Evolutionary conservation across 2,329 filamentous ascomycete species (phyloP).

Genomic region (Arthrobotrys musiformis): DNA sequence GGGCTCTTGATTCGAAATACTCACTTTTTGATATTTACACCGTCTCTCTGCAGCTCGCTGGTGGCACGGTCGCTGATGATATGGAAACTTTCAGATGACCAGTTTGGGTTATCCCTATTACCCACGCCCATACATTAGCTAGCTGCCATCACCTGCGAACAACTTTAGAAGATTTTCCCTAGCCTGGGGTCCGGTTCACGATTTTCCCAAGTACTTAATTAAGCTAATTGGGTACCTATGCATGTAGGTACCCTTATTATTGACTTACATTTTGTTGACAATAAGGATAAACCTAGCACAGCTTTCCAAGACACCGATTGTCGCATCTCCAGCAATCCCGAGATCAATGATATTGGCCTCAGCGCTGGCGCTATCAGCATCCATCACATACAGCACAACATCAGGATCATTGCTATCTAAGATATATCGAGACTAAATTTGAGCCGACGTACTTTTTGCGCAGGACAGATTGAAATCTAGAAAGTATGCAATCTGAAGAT

Average conservation of each 20-base stretch:
- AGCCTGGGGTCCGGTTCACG: too few species aligned
- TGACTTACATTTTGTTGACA: conserved; percentile 4
- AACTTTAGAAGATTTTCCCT: too few species aligned
- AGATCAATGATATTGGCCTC: background rate
- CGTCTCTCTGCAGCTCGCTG: background rate
- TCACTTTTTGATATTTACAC: background rate
- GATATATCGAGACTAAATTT: background rate
- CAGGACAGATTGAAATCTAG: background rate
- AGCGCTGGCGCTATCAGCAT: background rate
- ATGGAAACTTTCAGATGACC: background rate
- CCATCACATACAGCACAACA: background rate
- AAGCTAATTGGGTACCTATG: too few species aligned
- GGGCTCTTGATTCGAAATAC: background rate
- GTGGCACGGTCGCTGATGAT: background rate
- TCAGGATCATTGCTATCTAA: background rate
- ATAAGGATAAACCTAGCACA: background rate
- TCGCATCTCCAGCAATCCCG: background rate
- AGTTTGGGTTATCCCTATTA: conserved; percentile 3
- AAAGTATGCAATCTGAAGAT: too few species aligned
- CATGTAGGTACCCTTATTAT: background rate
- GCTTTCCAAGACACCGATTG: background rate
- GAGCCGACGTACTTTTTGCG: background rate
- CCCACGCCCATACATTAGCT: too few species aligned
- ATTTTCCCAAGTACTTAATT: too few species aligned
- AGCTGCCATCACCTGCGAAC: background rate